Conservation (phyloP, 805 yeast species). For the Saccharomycopsis lassenensis region DNA sequence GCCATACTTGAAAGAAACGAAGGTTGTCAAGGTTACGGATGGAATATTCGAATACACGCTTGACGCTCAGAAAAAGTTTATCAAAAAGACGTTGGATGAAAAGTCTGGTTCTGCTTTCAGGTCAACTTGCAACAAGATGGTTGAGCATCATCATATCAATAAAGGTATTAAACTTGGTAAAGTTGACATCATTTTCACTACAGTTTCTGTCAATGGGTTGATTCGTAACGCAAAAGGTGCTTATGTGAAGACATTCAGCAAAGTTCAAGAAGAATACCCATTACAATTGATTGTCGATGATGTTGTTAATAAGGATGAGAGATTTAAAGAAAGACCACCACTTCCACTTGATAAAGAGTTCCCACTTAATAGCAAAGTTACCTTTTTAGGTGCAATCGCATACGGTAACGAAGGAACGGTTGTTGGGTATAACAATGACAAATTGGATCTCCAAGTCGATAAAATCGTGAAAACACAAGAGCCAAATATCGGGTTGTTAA, state of each 20-base stretch:
- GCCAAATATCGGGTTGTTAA: slow-evolving; percentile 52
- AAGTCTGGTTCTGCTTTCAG: slow-evolving; percentile 39
- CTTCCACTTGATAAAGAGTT: slow-evolving; percentile 72
- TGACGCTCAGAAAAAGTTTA: slow-evolving; percentile 24
- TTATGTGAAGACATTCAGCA: slow-evolving; percentile 56
- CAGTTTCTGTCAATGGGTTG: slow-evolving; percentile 70
- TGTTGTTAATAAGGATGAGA: slow-evolving; percentile 60
- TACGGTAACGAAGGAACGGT: slow-evolving; percentile 74
- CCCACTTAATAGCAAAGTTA: slow-evolving; percentile 59
- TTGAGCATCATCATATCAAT: slow-evolving; percentile 33
- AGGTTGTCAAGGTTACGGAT: slow-evolving; percentile 53
- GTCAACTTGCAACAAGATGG: slow-evolving; percentile 30
- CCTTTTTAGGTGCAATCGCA: slow-evolving; percentile 77
- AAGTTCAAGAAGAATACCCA: slow-evolving; percentile 51
- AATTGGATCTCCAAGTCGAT: slow-evolving; percentile 43
- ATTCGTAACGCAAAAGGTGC: slow-evolving; percentile 64
- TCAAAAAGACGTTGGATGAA: slow-evolving; percentile 31
- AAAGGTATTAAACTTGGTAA: slow-evolving; percentile 54
- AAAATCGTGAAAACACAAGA: slow-evolving; percentile 38
- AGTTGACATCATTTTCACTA: slow-evolving; percentile 52
- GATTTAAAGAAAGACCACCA: slow-evolving; percentile 66
- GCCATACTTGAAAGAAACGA: slow-evolving; percentile 86
- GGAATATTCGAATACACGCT: slow-evolving; percentile 35
- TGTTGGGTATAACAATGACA: slow-evolving; percentile 41
- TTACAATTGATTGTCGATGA: slow-evolving; percentile 68